Conservation (phyloP, 768 basidiomycete genomes). For the Suillus hirtellus region DNA sequence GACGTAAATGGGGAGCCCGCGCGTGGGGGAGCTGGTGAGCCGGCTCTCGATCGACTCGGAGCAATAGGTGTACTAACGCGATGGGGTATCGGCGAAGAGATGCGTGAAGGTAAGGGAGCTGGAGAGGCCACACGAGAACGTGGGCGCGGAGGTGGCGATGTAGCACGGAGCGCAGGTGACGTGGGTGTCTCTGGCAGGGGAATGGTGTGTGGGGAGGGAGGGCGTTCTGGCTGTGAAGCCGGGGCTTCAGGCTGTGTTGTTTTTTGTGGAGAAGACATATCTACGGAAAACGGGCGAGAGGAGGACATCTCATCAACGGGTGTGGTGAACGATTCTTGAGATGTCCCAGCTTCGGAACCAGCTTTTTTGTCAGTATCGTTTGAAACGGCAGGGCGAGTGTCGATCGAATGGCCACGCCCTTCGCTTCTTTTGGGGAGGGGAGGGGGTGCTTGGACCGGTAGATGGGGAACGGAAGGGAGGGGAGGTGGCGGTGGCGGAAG, state of each 20-base stretch:
- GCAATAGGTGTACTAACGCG: slow-evolving; percentile 31
- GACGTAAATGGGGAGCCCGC: slow-evolving; percentile 33
- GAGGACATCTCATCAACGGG: slow-evolving; percentile 26
- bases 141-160: slow-evolving; percentile 30
- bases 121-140: slow-evolving; percentile 32
- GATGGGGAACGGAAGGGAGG: slow-evolving; percentile 26
- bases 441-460: slow-evolving; percentile 36
- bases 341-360: slow-evolving; percentile 7
- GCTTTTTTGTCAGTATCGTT: slow-evolving; percentile 15
- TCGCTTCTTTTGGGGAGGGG: slow-evolving; percentile 53
- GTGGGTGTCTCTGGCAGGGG: slow-evolving; percentile 29
- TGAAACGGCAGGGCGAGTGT: slow-evolving; percentile 11
- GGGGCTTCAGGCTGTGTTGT: slow-evolving; percentile 4
- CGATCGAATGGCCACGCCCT: slow-evolving; percentile 30
- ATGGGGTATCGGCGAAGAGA: slow-evolving; percentile 28
- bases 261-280: slow-evolving; percentile 14
- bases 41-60: slow-evolving; percentile 24
- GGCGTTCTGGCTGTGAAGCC: slow-evolving; percentile 10
- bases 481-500: slow-evolving; percentile 26
- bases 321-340: slow-evolving; percentile 20
- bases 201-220: slow-evolving; percentile 23
- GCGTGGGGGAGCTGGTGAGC: slow-evolving; percentile 24
- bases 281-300: slow-evolving; percentile 10
- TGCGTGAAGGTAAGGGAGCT: slow-evolving; percentile 11
- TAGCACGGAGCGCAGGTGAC: slow-evolving; percentile 27